Evolutionary conservation across 768 basidiomycete species (phyloP), one percentile per base, ranked within the genome.

Genomic region (Mycena maculata): DNA sequence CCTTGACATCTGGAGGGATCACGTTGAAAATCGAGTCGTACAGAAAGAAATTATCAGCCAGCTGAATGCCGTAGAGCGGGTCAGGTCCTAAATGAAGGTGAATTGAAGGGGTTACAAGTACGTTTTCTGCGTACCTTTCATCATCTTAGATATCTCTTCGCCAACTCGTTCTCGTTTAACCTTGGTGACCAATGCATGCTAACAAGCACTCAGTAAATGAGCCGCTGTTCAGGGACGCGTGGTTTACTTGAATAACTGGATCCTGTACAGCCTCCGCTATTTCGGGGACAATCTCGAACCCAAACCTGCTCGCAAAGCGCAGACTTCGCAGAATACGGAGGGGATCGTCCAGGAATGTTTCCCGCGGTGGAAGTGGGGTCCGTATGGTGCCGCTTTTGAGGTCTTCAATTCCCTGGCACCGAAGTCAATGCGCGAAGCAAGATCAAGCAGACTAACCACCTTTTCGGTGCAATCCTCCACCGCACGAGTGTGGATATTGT

Each of bases 271-370:
- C 89, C 16, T 85, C 82, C 54, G 83, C 79, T 23, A 98, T 80
- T 54, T 91, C 91, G 1, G 83, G 80, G 20, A 92, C 92, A 57
- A 98, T 83, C 15, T 83, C 81, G 72, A 96, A 97, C 25, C 93
- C 93, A 76, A 94, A 95, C 45, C 97, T 85, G 73, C 94, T 94
- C 0, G 97, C 92, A 77, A 99, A 99, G 62, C 98, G 84, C 25
- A 99, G 79, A 69, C 94, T 95, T 39, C 98, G 87, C 25, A 99
- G 77, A n/a, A 99, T 88, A 16, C 98, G 90, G 15, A 99, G 80
- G 8, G 98, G 98, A 78, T 99, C 98, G 72, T 99, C 98, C 27
- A 87, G 79, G 74, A 99, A 99, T 3, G 98, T 99, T 76, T 95
- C 88, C 70, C 81, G 76, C 2, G 98, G 95, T 4, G 93, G 84